Evolutionary conservation across 2,329 filamentous ascomycete genomes (phyloP), one percentile per base, ranked within the genome.

Genomic region (Aureobasidium pullulans): DNA sequence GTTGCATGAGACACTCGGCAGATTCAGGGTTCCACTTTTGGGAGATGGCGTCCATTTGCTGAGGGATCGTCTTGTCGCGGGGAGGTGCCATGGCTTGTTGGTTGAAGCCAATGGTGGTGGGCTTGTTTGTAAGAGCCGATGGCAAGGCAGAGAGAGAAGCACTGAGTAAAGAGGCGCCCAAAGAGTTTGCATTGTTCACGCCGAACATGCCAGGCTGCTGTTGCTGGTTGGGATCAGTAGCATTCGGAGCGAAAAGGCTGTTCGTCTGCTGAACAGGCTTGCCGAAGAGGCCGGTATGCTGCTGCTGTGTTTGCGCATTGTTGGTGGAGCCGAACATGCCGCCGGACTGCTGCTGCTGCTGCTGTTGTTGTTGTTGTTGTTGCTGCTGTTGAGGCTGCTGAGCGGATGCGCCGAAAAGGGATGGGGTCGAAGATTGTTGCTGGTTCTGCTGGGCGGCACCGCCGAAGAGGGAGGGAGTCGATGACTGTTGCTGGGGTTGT

Each of bases 1-100:
- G 79, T 72, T 90, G 88, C 76, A 94, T 90, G 31, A 82, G 83
- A 66, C 88, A 91, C 69, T 84, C 84, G 23, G 84, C 80, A 70
- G 80, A 82, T 29, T 79, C 73, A 1, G 88, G 85, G 62, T 88
- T 80, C 89, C 89, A 94, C 75, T 92, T 91, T 62, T 84, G 78
- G 56, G 84, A 77, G 42, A 94, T 80, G 29, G 84, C 78, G 62
- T 81, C 78, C 71, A 92, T 88, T 71, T 93, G 89, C 60, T 91
- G 86, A 19, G 84, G 79, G 46, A 92, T 82, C 49, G 85, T 83
- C 71, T 90, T 90, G 69, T 91, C 86, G 65, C 79, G 50, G n/a
- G 50, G 34, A 36, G 44, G 43, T 43, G 36, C 47, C 59, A 61
- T 58, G 42, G 57, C 57, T 46, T 42, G 58, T 16, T 36, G 47